These are phyloP conservation scores for Claviceps sp. DNA, from an alignment of 2,329 filamentous ascomycete species.

Conservation along the genomic window DNA sequence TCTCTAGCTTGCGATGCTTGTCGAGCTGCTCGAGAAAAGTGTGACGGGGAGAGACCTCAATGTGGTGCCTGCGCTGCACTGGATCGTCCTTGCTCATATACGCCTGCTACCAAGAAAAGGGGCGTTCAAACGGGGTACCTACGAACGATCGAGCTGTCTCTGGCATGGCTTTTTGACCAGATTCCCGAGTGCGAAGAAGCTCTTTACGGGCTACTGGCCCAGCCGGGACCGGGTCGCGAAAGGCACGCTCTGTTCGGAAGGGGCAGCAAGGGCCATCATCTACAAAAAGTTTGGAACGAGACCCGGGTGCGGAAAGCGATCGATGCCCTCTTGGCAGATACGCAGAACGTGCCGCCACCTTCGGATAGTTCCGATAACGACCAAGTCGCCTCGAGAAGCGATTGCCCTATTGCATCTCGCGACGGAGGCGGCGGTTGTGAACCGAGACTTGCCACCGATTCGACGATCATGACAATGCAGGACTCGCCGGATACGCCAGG, in stretches of 20 bases:
- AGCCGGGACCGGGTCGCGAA: conserved; percentile 27
- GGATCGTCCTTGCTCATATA: conserved; percentile 55
- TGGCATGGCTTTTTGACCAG: conserved; percentile 53
- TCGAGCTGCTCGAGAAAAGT: conserved; percentile 55
- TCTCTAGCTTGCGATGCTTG: conserved; percentile 59
- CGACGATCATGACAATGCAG: neutral
- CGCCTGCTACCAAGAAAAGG: conserved; percentile 59
- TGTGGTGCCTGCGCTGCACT: conserved; percentile 55
- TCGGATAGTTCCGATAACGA: conserved; percentile 23
- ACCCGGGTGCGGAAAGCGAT: conserved; percentile 50
- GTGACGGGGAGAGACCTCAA: conserved; percentile 52
- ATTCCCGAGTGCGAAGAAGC: conserved; percentile 45
- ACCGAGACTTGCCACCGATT: neutral
- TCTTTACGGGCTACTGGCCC: conserved; percentile 39
- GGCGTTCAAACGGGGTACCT: conserved; percentile 74
- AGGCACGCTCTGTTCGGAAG: conserved; percentile 34
- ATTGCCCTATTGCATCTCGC: conserved; percentile 5
- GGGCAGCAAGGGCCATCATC: conserved; percentile 37
- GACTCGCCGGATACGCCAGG: neutral
- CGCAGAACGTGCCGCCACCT: conserved; percentile 13
- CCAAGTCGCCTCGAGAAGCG: conserved; percentile 13
- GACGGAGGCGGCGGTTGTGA: neutral
- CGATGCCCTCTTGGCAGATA: conserved; percentile 44
- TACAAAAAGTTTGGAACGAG: conserved; percentile 50
- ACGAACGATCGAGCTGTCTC: conserved; percentile 54